Conservation (phyloP, 225 moss, liverwort and hornwort species). For the Bryoerythrophyllum caledonicum region DNA sequence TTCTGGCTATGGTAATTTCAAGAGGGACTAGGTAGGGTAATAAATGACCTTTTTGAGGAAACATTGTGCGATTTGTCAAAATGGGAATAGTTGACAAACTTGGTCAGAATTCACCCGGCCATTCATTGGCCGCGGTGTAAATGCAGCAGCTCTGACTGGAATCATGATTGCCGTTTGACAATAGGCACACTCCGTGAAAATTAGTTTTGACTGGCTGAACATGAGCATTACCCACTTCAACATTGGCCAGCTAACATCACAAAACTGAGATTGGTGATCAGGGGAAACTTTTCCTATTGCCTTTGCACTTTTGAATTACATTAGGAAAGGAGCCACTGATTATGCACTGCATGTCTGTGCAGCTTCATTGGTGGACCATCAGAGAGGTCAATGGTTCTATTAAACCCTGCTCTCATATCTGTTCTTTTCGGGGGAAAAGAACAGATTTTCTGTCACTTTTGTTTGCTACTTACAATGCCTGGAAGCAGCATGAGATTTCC, state of each 20-base stretch:
- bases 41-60: not conserved
- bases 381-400: not conserved
- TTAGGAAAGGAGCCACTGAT: not conserved
- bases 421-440: not conserved
- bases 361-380: not conserved
- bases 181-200: not conserved
- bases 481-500: not conserved
- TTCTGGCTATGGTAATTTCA: not conserved
- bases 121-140: not conserved
- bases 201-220: not conserved
- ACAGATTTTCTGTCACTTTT: not conserved
- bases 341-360: not conserved
- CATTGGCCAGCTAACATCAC: not conserved
- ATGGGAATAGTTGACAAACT: not conserved
- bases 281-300: not conserved
- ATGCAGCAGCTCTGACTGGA: slow-evolving; percentile 9
- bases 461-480: not conserved
- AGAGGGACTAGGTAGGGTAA: not conserved
- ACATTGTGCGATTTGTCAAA: not conserved
- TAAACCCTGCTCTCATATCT: not conserved
- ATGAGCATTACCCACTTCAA: not conserved
- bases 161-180: not conserved
- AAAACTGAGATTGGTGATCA: not conserved
- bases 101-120: not conserved
- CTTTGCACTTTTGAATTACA: slow-evolving; percentile 10